phyloP scores from a whole-genome alignment of 108 stramenopile genomes.

The Skeletonema tropicum region DNA sequence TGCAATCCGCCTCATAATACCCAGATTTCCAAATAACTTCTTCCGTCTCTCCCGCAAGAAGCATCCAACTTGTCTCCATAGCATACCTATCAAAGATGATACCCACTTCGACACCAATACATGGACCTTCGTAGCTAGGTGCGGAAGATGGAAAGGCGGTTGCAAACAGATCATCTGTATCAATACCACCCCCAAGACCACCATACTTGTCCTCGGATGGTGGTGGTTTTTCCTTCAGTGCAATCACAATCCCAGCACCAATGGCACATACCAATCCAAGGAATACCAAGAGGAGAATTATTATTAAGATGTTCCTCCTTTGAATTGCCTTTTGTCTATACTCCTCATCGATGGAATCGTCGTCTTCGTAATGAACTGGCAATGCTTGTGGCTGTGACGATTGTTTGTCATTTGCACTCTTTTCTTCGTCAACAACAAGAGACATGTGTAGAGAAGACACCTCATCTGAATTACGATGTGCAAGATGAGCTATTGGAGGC shows the following conservation, averaged over 20 bases:
- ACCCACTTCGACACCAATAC: slow-evolving; percentile 37
- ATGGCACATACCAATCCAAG: slow-evolving; percentile 29
- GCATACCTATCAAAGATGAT: slow-evolving; percentile 44
- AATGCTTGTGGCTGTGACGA: background rate
- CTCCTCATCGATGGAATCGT: background rate
- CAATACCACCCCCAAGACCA: slow-evolving; percentile 1
- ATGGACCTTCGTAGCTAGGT: slow-evolving; percentile 24
- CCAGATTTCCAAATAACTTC: slow-evolving; percentile 32
- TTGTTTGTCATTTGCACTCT: background rate
- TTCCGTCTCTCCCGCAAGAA: slow-evolving; percentile 20
- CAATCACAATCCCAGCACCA: slow-evolving; percentile 23
- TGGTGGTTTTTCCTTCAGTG: slow-evolving; percentile 9
- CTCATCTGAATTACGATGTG: background rate
- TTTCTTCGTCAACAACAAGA: background rate
- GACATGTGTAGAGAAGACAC: background rate
- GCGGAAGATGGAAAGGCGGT: slow-evolving; percentile 11
- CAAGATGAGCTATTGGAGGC: background rate
- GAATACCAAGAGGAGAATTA: slow-evolving; percentile 18
- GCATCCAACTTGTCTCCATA: slow-evolving; percentile 28
- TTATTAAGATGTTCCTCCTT: slow-evolving; percentile 26
- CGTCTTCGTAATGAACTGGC: slow-evolving; percentile 1
- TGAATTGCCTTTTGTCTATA: slow-evolving; percentile 4
- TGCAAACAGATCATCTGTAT: background rate
- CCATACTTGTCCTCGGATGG: slow-evolving; percentile 1
- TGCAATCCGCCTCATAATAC: slow-evolving; percentile 22